Evolutionary conservation across 2,329 filamentous ascomycete genomes (phyloP).

Genomic region (Atkinsonella hypoxylon): DNA sequence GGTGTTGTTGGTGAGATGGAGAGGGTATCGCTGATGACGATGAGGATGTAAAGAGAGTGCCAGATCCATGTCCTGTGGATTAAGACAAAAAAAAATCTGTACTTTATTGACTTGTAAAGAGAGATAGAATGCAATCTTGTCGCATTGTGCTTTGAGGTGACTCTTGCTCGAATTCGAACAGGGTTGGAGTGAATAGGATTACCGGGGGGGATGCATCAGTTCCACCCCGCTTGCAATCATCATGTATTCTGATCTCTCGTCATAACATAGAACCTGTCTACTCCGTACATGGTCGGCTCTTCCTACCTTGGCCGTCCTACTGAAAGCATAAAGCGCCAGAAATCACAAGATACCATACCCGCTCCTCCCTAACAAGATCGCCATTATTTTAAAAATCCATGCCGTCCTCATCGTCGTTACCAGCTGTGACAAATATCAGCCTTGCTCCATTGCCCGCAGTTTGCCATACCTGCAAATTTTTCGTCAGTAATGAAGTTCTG

Average conservation of each 20-base stretch:
- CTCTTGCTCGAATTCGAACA: too few relatives aligned
- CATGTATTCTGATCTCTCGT: not conserved
- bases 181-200: not conserved
- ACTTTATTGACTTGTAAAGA: not conserved
- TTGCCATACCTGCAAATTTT: slow-evolving; percentile 56
- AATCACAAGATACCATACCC: slow-evolving; percentile 8
- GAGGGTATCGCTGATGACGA: slow-evolving; percentile 42
- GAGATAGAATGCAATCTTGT: not conserved
- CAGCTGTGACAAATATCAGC: slow-evolving; percentile 56
- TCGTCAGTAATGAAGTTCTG: slow-evolving; percentile 23
- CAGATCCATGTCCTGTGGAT: too few relatives aligned
- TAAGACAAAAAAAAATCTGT: not conserved
- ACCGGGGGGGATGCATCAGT: not conserved
- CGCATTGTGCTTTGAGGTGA: too few relatives aligned
- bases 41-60: slow-evolving; percentile 28
- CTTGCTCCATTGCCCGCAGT: slow-evolving; percentile 58
- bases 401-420: slow-evolving; percentile 38
- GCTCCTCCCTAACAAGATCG: not conserved
- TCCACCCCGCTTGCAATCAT: not conserved
- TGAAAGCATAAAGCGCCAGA: not conserved
- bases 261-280: not conserved
- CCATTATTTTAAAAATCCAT: slow-evolving; percentile 27
- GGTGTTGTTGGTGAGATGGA: slow-evolving; percentile 83
- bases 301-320: not conserved
- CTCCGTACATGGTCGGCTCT: not conserved